Evolutionary conservation across 2,329 filamentous ascomycete species (phyloP).

Genomic region (Scorias spongiosa): DNA sequence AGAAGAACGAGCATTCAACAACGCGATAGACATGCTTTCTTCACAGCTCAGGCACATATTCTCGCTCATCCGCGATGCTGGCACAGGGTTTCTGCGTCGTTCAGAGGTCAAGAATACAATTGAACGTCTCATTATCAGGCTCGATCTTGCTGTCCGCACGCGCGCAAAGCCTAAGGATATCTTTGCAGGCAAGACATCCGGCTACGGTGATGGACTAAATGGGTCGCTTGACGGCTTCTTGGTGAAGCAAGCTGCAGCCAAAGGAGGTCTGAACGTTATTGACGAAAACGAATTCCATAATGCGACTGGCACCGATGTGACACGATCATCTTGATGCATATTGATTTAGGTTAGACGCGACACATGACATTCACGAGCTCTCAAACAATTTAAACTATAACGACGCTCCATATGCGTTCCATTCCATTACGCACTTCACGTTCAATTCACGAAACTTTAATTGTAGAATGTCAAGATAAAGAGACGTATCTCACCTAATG

Average conservation of each 20-base stretch:
- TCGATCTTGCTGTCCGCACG: constrained; percentile 57
- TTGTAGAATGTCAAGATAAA: too few relatives aligned
- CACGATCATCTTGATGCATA: too few relatives aligned
- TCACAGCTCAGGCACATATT: constrained; percentile 41
- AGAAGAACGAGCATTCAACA: constrained; percentile 47
- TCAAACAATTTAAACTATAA: too few relatives aligned
- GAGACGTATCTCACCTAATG: too few relatives aligned
- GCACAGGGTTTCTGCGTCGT: constrained; percentile 54
- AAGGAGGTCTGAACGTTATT: background rate
- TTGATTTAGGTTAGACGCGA: too few relatives aligned
- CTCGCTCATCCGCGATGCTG: constrained; percentile 55
- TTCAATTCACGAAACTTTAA: too few relatives aligned
- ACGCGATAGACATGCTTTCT: constrained; percentile 52
- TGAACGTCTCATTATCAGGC: constrained; percentile 58
- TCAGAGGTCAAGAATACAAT: constrained; percentile 65
- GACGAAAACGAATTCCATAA: background rate
- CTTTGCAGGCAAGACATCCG: background rate
- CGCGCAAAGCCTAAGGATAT: constrained; percentile 22
- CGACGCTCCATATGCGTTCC: too few relatives aligned
- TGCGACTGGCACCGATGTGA: too few relatives aligned
- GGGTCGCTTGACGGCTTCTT: background rate
- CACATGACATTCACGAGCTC: too few relatives aligned
- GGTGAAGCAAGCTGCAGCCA: background rate
- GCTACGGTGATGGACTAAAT: background rate
- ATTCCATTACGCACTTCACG: too few relatives aligned